These are phyloP conservation scores for Colletotrichum trifolii DNA, from an alignment of 2,329 filamentous ascomycete genomes.

Conservation along the genomic window DNA sequence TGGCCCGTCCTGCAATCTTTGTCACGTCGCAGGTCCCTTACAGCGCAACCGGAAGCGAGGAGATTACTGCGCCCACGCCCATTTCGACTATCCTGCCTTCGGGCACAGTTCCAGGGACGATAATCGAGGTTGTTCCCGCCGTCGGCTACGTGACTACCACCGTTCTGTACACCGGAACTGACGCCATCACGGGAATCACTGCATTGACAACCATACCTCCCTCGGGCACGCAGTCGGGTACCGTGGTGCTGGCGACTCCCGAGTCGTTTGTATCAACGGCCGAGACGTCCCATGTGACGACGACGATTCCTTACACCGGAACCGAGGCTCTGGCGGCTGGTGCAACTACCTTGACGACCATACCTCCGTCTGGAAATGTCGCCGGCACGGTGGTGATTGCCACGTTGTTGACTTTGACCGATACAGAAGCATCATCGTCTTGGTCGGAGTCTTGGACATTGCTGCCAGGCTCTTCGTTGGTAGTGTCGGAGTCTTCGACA, in stretches of 20 bases:
- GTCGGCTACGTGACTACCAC: not conserved
- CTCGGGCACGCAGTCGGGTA: constrained; percentile 24
- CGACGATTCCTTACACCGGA: not conserved
- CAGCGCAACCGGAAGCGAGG: not conserved
- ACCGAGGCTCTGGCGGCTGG: not conserved
- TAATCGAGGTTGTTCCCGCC: constrained; percentile 1
- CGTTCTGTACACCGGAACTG: not conserved
- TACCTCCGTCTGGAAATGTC: not conserved
- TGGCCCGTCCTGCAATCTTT: not conserved
- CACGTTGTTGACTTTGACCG: no score
- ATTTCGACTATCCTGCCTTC: not conserved
- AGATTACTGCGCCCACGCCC: not conserved
- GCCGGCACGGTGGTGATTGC: constrained; percentile 1
- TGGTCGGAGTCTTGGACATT: no score
- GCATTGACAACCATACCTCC: constrained; percentile 15
- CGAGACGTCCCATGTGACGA: not conserved
- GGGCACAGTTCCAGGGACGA: not conserved
- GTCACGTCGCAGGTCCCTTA: not conserved
- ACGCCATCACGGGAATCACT: not conserved
- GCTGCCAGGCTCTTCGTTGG: no score
- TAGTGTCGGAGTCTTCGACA: no score
- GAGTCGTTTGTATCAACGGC: not conserved
- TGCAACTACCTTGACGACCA: not conserved
- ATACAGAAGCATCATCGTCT: no score
- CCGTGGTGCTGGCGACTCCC: constrained; percentile 9